Conservation (phyloP, 75 land plant species). For the Sequoia sempervirens region DNA sequence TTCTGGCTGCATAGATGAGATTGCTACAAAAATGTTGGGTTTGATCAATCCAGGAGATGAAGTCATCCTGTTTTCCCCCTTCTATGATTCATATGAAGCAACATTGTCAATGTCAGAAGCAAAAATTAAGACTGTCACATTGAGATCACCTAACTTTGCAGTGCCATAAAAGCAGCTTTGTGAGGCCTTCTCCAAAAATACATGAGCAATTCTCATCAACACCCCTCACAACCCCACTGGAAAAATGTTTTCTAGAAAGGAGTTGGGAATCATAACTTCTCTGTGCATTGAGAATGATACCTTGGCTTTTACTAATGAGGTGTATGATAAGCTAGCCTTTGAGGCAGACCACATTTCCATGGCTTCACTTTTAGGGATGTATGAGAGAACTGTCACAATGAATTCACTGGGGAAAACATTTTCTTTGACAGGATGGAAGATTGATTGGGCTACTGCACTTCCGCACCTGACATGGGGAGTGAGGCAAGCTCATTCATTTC, state of each 20-base stretch:
- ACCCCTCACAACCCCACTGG: conserved; percentile 99
- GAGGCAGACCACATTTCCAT: conserved; percentile 86
- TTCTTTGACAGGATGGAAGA: too few species aligned
- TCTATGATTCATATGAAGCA: conserved; percentile 91
- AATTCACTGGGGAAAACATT: too few species aligned
- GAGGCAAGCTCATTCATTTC: too few species aligned
- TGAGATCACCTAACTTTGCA: conserved; percentile 85
- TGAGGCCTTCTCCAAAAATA: conserved; percentile 59
- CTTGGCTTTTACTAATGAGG: conserved; percentile 82
- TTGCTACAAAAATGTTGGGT: conserved; percentile 88
- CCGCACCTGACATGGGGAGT: too few species aligned
- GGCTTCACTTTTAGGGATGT: conserved; percentile 92
- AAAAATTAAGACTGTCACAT: conserved; percentile 58
- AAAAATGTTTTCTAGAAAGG: conserved; percentile 84
- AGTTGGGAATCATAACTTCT: conserved; percentile 80
- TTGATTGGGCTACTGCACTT: too few species aligned
- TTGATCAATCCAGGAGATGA: conserved; percentile 93
- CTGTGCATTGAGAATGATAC: conserved; percentile 90
- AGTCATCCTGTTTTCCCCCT: conserved; percentile 86
- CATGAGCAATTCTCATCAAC: conserved; percentile 85
- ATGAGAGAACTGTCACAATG: too few species aligned
- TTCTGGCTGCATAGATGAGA: conserved; percentile 96
- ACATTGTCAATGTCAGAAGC: conserved; percentile 93
- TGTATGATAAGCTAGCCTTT: conserved; percentile 83
- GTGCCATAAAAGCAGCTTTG: conserved; percentile 80